Conservation (phyloP, 805 yeast species). For the Sungouiella blattae region DNA sequence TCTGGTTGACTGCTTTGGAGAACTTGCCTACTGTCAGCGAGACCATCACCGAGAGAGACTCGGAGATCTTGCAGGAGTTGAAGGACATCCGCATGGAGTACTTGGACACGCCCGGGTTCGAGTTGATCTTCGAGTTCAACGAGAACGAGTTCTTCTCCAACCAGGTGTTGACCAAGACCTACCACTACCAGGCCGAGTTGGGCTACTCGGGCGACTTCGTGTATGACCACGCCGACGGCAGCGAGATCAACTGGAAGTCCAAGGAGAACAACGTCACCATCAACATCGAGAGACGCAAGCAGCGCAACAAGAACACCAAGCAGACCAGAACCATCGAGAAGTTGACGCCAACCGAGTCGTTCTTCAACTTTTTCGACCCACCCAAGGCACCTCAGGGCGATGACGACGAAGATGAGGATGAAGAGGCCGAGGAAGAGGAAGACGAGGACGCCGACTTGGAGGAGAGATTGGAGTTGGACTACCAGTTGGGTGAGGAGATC, state of each 20-base stretch:
- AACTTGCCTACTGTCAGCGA: constrained; percentile 79
- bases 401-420: constrained; percentile 50
- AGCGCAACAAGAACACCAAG: constrained; percentile 93
- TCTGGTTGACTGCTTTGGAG: constrained; percentile 95
- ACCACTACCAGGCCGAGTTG: constrained; percentile 88
- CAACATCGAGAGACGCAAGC: constrained; percentile 88
- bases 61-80: constrained; percentile 71
- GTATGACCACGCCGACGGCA: constrained; percentile 95
- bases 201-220: constrained; percentile 96
- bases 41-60: constrained; percentile 84
- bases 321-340: constrained; percentile 96
- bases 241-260: constrained; percentile 76
- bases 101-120: constrained; percentile 82
- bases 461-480: constrained; percentile 83
- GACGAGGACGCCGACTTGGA: constrained; percentile 74
- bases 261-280: constrained; percentile 83
- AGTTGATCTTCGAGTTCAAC: constrained; percentile 75
- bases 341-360: constrained; percentile 89
- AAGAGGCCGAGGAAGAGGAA: constrained; percentile 51
- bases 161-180: constrained; percentile 71
- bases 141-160: constrained; percentile 76
- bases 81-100: constrained; percentile 75
- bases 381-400: constrained; percentile 69
- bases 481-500: constrained; percentile 92
- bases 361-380: constrained; percentile 93